Base-by-base conservation (phyloP, 768 basidiomycete species). In the Pisolithus orientalis region DNA sequence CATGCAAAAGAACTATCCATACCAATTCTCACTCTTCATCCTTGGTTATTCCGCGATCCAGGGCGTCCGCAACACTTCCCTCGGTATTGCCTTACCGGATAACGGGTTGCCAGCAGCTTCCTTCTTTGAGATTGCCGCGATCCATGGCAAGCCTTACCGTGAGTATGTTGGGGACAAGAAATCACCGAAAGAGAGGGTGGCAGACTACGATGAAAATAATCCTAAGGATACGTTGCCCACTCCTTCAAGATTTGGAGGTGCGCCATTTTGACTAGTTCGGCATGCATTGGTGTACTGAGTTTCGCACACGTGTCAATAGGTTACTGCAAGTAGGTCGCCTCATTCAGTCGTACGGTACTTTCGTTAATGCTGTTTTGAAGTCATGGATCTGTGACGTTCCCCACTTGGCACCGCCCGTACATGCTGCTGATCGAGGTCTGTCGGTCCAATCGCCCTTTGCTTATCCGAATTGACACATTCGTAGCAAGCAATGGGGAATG, bases 351-450 rank as follows among this genome's bases (percentile, higher is more conserved):
- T 7, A 16, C 2, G 8, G 9, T 38, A n/a, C 16, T 24, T 27
- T 17, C 39, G 21, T 44, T 53, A 5, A 34, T 44, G 16, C 4
- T 7, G 17, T 40, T 45, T 31, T 51, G 25, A 28, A 64, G 63
- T 46, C 63, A 64, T 39, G 53, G 54, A 11, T 53, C 55, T 2
- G 43, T 64, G 39, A 53, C 62, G 24, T 64, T 64, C 37, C 52
- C 61, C 29, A 43, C 63, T 43, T 64, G 64, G 64, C 63, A 64
- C 28, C 61, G 64, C 11, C 64, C 64, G n/a, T 64, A 64, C 28
- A 28, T 65, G 9, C 53, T 64, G 64, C 53, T 65, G n/a, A 43
- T 64, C 11, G 63, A 64, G 44, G 63, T 64, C 25, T n/a, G 51
- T 46, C n/a, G 16, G 37, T 48, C 17, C 2, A 17, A 28, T 11